A percentile compares a stretch with the other conserved stretches of the same genome.
Conservation (phyloP, 352 stramenopile species). For the Globisporangium solare region DNA sequence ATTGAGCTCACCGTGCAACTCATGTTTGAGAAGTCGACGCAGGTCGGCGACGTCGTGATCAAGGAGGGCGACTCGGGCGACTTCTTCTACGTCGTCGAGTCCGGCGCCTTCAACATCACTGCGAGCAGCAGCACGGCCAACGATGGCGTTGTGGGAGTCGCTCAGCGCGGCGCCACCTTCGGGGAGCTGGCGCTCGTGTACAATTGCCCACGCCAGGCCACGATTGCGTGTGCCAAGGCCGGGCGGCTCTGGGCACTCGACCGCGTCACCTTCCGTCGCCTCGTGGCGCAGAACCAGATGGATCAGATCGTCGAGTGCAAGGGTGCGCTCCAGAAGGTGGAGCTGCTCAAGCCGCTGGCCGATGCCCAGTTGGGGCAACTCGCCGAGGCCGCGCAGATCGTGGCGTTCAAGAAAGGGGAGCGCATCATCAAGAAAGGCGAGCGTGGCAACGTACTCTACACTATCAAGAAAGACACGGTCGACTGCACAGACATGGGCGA, state of each 20-base stretch:
- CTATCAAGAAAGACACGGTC: slow-evolving; percentile 73
- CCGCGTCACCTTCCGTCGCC: slow-evolving; percentile 77
- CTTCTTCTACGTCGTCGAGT: slow-evolving; percentile 80
- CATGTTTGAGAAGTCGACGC: slow-evolving; percentile 42
- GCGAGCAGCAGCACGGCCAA: slow-evolving; percentile 63
- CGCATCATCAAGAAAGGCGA: slow-evolving; percentile 85
- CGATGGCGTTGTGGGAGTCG: slow-evolving; percentile 67
- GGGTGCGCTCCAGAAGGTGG: slow-evolving; percentile 56
- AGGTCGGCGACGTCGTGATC: slow-evolving; percentile 45
- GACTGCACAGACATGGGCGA: slow-evolving; percentile 54
- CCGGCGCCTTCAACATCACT: slow-evolving; percentile 82
- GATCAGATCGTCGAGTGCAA: slow-evolving; percentile 66
- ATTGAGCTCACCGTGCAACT: slow-evolving; percentile 50
- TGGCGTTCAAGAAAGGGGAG: slow-evolving; percentile 62
- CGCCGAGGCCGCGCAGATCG: slow-evolving; percentile 58
- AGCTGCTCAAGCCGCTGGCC: slow-evolving; percentile 43
- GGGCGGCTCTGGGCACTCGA: slow-evolving; percentile 82
- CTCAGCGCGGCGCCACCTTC: slow-evolving; percentile 82
- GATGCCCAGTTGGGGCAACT: slow-evolving; percentile 58
- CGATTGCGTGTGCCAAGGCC: slow-evolving; percentile 47
- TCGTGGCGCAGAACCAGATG: slow-evolving; percentile 75
- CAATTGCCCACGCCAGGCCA: slow-evolving; percentile 92
- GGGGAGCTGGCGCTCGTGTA: slow-evolving; percentile 96
- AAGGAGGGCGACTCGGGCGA: slow-evolving; percentile 62
- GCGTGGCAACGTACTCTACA: slow-evolving; percentile 78